A percentile compares a stretch with the other conserved stretches of the same genome.
Evolutionary conservation across 805 yeast genomes (phyloP).

Genomic region (Spathaspora gorwiae): DNA sequence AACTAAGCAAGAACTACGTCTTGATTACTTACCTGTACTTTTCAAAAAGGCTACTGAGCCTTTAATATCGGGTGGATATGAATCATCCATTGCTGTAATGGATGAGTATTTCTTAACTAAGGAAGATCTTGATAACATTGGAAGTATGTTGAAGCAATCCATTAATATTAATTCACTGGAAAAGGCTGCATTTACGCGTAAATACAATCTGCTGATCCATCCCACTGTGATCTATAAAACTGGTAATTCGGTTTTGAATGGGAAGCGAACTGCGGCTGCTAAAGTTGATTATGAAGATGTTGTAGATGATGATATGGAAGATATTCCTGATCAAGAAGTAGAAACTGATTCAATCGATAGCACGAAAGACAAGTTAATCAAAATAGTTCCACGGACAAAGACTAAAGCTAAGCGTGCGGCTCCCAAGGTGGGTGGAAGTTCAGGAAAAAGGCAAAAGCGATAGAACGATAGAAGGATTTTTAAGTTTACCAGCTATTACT

Average conservation of each 20-base stretch:
- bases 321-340: slow-evolving; percentile 32
- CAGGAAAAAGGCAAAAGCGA: slow-evolving; percentile 1
- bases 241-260: slow-evolving; percentile 49
- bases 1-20: slow-evolving; percentile 66
- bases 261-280: slow-evolving; percentile 19
- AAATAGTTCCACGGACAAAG: slow-evolving; percentile 38
- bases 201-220: slow-evolving; percentile 70
- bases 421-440: neutral
- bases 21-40: slow-evolving; percentile 69
- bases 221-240: slow-evolving; percentile 82
- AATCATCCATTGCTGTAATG: slow-evolving; percentile 62
- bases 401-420: slow-evolving; percentile 1
- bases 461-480: too few relatives aligned
- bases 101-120: slow-evolving; percentile 82
- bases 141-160: slow-evolving; percentile 76
- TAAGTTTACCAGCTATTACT: too few relatives aligned
- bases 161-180: slow-evolving; percentile 53
- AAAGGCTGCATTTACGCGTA: slow-evolving; percentile 82
- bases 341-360: slow-evolving; percentile 46
- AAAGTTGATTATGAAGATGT: slow-evolving; percentile 72
- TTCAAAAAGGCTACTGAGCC: slow-evolving; percentile 57
- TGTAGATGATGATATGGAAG: slow-evolving; percentile 52
- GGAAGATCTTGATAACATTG: slow-evolving; percentile 86
- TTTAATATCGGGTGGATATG: slow-evolving; percentile 60
- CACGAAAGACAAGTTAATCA: slow-evolving; percentile 61